Percentiles rank a stretch among this genome's conserved stretches.
These are phyloP conservation scores for Malus sylvestris DNA, from an alignment of 306 rosid species.

Conservation along the genomic window DNA sequence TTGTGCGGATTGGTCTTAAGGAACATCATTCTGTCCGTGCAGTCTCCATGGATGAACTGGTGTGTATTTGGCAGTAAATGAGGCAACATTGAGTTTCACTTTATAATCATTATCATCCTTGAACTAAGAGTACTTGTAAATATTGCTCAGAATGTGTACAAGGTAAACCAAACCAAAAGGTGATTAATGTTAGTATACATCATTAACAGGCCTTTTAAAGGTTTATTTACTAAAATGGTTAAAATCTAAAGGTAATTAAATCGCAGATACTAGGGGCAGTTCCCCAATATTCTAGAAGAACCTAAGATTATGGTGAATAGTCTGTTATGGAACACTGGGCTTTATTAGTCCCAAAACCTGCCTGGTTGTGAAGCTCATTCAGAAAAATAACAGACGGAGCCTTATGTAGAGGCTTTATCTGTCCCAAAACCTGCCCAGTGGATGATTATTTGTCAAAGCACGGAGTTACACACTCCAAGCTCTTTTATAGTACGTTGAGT, in stretches of 20 bases:
- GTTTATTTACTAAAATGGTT: not conserved
- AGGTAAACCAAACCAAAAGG: not conserved
- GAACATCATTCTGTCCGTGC: constrained; percentile 85
- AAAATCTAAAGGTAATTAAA: not conserved
- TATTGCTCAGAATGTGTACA: not conserved
- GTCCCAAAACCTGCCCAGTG: too few species aligned
- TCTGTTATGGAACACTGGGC: not conserved
- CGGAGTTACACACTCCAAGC: not conserved
- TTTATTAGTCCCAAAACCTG: not conserved
- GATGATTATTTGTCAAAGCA: not conserved
- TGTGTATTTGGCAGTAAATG: constrained; percentile 29
- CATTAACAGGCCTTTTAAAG: not conserved
- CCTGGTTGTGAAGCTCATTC: not conserved
- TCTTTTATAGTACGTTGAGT: not conserved
- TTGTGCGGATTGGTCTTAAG: constrained; percentile 85
- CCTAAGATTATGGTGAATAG: not conserved
- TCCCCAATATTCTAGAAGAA: not conserved
- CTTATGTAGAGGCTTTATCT: too few species aligned
- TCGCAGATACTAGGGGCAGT: not conserved
- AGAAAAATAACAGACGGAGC: not conserved
- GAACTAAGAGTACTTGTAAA: not conserved
- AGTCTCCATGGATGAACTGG: constrained; percentile 77
- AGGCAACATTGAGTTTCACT: constrained; percentile 10
- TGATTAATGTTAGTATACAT: not conserved
- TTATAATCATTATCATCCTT: constrained; percentile 8